These are phyloP conservation scores for Lobosporangium transversale DNA, from an alignment of 192 early-diverging fungal genomes.

Conservation along the genomic window DNA sequence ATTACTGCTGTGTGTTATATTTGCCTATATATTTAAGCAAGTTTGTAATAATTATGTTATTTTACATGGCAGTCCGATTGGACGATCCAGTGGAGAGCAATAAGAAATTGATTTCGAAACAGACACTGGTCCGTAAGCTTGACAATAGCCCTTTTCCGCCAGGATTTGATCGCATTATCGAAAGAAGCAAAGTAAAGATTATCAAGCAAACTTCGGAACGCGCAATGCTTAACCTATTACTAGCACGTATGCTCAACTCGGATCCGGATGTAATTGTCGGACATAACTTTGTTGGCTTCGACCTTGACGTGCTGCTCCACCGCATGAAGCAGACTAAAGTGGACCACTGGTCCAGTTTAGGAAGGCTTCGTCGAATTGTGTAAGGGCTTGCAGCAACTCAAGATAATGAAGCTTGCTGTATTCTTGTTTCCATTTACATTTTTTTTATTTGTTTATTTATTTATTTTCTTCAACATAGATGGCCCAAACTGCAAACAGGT, in stretches of 20 bases:
- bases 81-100: conserved; percentile 61
- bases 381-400: conserved; percentile 36
- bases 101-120: conserved; percentile 41
- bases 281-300: conserved; percentile 97
- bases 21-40: no score
- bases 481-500: conserved; percentile 86
- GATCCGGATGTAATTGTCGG: conserved; percentile 97
- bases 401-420: no score
- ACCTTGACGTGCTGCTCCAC: conserved; percentile 91
- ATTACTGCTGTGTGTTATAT: no score
- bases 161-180: conserved; percentile 73
- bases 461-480: conserved; percentile 50
- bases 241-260: conserved; percentile 72
- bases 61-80: conserved; percentile 52
- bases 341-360: conserved; percentile 88
- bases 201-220: conserved; percentile 74
- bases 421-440: no score
- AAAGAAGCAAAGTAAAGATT: conserved; percentile 61
- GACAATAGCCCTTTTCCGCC: conserved; percentile 78
- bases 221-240: conserved; percentile 81
- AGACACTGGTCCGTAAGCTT: conserved; percentile 80
- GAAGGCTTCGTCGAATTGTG: conserved; percentile 81
- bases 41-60: neutral
- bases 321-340: conserved; percentile 87
- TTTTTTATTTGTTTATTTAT: neutral